Conservation (phyloP, 1,284 basidiomycete species). For the Malassezia vespertilionis region DNA sequence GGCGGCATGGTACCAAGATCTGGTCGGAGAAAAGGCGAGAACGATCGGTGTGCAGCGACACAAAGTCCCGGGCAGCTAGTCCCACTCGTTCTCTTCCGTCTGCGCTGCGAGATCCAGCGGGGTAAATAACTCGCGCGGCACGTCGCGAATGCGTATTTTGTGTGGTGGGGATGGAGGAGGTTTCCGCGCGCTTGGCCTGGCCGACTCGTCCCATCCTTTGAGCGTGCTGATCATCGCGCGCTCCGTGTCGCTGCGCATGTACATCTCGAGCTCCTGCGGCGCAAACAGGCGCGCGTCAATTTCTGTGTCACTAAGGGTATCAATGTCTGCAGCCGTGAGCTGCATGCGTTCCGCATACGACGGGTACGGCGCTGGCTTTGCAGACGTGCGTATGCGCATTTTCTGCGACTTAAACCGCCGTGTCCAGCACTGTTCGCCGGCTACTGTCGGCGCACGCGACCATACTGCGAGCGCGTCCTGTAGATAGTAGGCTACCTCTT, state of each 20-base stretch:
- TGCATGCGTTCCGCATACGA: slow-evolving; percentile 6
- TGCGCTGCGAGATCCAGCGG: slow-evolving; percentile 10
- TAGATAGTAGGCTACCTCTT: neutral
- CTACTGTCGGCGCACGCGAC: neutral
- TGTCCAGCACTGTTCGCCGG: neutral
- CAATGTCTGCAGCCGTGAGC: slow-evolving; percentile 5
- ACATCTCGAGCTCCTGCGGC: slow-evolving; percentile 1
- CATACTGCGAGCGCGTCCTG: neutral
- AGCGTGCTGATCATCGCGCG: slow-evolving; percentile 4
- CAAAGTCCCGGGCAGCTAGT: slow-evolving; percentile 26
- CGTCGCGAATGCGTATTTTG: neutral
- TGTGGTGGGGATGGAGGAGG: neutral
- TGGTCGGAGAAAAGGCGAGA: slow-evolving; percentile 55
- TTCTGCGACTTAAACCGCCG: neutral
- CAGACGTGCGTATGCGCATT: neutral
- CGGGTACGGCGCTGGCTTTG: neutral
- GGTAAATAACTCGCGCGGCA: neutral
- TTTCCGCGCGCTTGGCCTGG: neutral
- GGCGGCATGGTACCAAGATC: slow-evolving; percentile 49
- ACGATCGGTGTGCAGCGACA: slow-evolving; percentile 22
- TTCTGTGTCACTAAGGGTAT: slow-evolving; percentile 7
- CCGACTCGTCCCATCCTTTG: slow-evolving; percentile 13
- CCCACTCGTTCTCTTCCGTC: slow-evolving; percentile 5
- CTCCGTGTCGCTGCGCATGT: slow-evolving; percentile 11
- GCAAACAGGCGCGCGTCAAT: slow-evolving; percentile 13